A percentile compares a stretch with the other conserved stretches of the same genome.
Conservation (phyloP, 116 monocot genomes). For the Posidonia oceanica region DNA sequence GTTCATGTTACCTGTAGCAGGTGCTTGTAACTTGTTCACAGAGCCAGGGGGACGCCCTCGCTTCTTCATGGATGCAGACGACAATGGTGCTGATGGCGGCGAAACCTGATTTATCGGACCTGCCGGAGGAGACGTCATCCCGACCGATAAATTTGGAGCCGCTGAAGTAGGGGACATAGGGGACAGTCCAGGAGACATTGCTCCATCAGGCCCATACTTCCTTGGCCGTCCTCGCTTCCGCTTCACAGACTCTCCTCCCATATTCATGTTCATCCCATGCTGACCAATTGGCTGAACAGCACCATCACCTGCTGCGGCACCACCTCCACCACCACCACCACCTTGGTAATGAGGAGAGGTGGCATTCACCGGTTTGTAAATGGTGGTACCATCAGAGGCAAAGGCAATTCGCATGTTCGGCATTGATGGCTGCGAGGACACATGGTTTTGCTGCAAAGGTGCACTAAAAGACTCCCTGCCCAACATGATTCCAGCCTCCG, state of each 20-base stretch:
- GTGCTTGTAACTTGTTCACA: too few species aligned
- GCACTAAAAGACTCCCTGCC: conserved; percentile 36
- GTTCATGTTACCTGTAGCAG: too few species aligned
- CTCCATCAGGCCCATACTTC: conserved; percentile 59
- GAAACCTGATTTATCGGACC: neutral
- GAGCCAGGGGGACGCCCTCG: too few species aligned
- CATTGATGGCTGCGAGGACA: conserved; percentile 29
- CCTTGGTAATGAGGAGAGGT: conserved; percentile 15
- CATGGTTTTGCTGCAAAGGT: conserved; percentile 29
- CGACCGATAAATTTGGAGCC: neutral
- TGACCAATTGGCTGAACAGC: conserved; percentile 1
- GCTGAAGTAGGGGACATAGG: conserved; percentile 8
- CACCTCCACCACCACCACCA: neutral
- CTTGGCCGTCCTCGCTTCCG: conserved; percentile 71
- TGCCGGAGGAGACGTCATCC: neutral
- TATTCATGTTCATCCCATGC: conserved; percentile 29
- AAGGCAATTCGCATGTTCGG: conserved; percentile 47
- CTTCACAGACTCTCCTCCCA: conserved; percentile 38
- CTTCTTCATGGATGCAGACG: too few species aligned
- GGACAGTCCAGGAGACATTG: conserved; percentile 28
- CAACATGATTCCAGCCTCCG: conserved; percentile 38
- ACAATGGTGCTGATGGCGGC: neutral
- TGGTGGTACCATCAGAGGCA: conserved; percentile 53
- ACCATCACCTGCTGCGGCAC: neutral
- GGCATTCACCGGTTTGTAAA: conserved; percentile 51